Evolutionary conservation across 306 rosid species (phyloP), one percentile per base, ranked within the genome.

Genomic region (Trifolium pratense): DNA sequence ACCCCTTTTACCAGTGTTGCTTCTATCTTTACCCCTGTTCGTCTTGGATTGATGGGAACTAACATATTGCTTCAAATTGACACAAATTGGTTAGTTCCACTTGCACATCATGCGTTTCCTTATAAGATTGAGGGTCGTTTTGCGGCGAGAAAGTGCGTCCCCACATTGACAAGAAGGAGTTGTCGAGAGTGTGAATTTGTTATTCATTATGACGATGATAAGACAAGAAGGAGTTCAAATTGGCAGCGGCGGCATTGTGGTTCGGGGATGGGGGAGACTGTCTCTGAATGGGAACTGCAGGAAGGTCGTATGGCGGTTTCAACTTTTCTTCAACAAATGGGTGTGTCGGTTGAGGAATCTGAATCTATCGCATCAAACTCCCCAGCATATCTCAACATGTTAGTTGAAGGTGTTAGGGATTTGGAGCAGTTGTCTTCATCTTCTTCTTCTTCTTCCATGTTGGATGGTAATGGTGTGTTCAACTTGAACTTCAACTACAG

Each of bases 391-490:
- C 48, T 89, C 82, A 68, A 77, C 56, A 91, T 88, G 92, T 62
- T 94, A 76, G 77, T 89, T 4, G 94, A 88, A 36, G 88, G 86
- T 64, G 97, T 87, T 9, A 73, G 59, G 78, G 96, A 91, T 40
- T 79, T 89, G 92, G 98, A 89, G 26, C 96, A 91, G 71, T 75
- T 84, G 4, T 29, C 32, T 29, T 29, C 31, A 29, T 29, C 31
- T 2, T 65, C 70, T 17, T 29, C 31, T 2, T 65, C 70, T 17
- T 64, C 69, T 1, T 37, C 51, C 0, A 8, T 5, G 15, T 13
- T 12, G 40, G 73, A 68, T 15, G 40, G 2, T 43, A 25, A 17
- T 43, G 58, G 0, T 25, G 0, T 11, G 4, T 59, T 31, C 66
- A 15, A 59, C 15, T 56, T 5, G 0, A 56, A 13, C 13, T 69